Base-by-base conservation (phyloP, 1,139 yeast species). In the Nakaseomyces glabratus region DNA sequence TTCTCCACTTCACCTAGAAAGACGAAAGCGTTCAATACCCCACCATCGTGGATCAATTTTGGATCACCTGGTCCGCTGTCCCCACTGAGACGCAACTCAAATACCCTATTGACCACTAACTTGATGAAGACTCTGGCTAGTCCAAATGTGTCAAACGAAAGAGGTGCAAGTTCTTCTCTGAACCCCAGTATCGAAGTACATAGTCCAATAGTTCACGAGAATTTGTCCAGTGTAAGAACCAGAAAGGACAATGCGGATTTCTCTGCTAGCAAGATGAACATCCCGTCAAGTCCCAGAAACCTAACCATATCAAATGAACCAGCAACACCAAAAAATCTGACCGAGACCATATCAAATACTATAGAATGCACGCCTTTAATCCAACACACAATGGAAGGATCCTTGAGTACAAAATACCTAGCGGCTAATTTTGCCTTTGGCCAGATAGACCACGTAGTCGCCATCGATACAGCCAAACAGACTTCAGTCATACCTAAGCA, bases 351-450 rank as follows among this genome's bases (percentile, higher is more conserved):
- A 13, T 35, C 47, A 7, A 31, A 43, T 13, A 36, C 45, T 25
- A 43, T 46, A 6, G 48, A 48, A 32, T 47, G 49, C 24, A 51
- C 56, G 5, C 56, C 56, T 9, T 37, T 50, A 18, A 50, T 51
- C 12, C 55, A 51, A 36, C 52, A 49, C 24, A 46, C 56, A 6
- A 51, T 51, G 56, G 44, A 46, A 36, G 56, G 54, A n/a, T 48
- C 54, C 5, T 35, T 51, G 28, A 41, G 45, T 25, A 33, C 44
- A 9, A 48, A 43, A 24, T 37, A 36, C 24, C 31, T 43, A 8
- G 45, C 48, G 14, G 24, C 28, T n/a, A 16, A 35, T 5, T 10
- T 12, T 12, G 20, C 30, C 8, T 29, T 29, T 16, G 19, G 20
- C 5, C 21, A 21, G 14, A 24, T 28, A 23, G 24, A 23, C 17